phyloP scores from a whole-genome alignment of 1,284 basidiomycete species.

The Trichosporon coremiiforme region DNA sequence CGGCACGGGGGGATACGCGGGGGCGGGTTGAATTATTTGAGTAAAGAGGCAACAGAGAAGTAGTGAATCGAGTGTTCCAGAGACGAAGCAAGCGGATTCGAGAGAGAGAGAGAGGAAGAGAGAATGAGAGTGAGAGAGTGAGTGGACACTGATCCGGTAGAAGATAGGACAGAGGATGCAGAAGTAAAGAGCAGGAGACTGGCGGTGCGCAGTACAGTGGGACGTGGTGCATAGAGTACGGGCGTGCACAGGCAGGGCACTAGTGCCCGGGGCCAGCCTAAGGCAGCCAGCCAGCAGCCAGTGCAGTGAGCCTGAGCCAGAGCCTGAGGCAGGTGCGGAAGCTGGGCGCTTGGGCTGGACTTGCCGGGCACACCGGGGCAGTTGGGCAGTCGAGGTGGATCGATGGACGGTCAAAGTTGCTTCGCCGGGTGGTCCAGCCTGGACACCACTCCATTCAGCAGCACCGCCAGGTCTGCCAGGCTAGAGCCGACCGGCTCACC shows the following conservation, averaged over 20 bases:
- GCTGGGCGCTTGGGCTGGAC: neutral
- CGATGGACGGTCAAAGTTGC: conserved; percentile 8
- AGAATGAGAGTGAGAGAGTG: neutral
- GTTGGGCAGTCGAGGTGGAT: conserved; percentile 5
- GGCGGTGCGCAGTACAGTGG: neutral
- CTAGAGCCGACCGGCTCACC: neutral
- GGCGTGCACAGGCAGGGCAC: conserved; percentile 2
- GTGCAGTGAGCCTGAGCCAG: neutral
- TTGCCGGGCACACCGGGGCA: neutral
- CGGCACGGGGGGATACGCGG: neutral
- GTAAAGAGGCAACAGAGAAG: conserved; percentile 4
- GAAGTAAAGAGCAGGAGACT: neutral
- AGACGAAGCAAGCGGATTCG: neutral
- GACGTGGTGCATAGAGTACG: neutral
- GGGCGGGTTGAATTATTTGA: neutral
- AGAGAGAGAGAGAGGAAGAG: conserved; percentile 8
- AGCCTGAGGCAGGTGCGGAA: neutral
- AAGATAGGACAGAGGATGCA: conserved; percentile 9
- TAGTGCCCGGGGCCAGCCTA: neutral
- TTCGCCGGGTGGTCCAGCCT: neutral
- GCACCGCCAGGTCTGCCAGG: neutral
- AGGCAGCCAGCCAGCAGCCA: neutral
- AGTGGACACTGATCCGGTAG: neutral
- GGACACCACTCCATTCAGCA: too few species aligned
- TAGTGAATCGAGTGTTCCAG: neutral